phyloP scores from a whole-genome alignment of 768 basidiomycete species.

The Thelephora ganbajun region DNA sequence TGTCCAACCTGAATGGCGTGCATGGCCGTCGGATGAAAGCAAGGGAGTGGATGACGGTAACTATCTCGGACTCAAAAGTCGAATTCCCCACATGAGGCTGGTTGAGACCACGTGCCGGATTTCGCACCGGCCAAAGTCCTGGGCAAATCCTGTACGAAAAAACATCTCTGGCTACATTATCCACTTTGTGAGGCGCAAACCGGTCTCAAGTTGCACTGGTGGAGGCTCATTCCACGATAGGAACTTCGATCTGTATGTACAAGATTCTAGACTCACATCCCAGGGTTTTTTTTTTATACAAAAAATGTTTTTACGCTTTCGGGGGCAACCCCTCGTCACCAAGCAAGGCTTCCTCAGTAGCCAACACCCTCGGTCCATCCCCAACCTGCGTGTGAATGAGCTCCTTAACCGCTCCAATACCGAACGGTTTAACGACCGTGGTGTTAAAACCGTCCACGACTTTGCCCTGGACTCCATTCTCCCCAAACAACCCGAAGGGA shows the following conservation, averaged over 20 bases:
- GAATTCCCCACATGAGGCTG: too few species aligned
- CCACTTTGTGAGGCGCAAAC: too few species aligned
- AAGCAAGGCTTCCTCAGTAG: slow-evolving; percentile 49
- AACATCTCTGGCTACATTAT: too few species aligned
- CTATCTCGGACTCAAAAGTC: too few species aligned
- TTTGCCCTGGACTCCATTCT: slow-evolving; percentile 29
- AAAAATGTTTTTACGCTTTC: too few species aligned
- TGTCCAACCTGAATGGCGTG: slow-evolving; percentile 31
- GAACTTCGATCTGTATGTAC: background rate
- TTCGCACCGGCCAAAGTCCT: too few species aligned
- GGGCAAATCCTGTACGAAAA: too few species aligned
- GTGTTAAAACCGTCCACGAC: slow-evolving; percentile 65
- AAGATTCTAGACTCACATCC: slow-evolving; percentile 19
- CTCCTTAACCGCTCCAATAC: slow-evolving; percentile 67
- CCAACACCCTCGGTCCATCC: slow-evolving; percentile 73
- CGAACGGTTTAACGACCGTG: slow-evolving; percentile 59
- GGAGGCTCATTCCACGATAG: too few species aligned
- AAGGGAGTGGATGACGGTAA: too few species aligned
- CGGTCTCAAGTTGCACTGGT: too few species aligned
- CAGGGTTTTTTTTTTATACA: slow-evolving; percentile 22
- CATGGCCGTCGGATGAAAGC: slow-evolving; percentile 16
- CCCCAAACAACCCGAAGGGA: slow-evolving; percentile 48
- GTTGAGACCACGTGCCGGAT: too few species aligned
- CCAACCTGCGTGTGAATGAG: slow-evolving; percentile 91
- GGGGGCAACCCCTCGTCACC: slow-evolving; percentile 52